Percentiles rank a stretch among this genome's conserved stretches.
Evolutionary conservation across 1,139 yeast genomes (phyloP).

Genomic region (Diutina sp.): DNA sequence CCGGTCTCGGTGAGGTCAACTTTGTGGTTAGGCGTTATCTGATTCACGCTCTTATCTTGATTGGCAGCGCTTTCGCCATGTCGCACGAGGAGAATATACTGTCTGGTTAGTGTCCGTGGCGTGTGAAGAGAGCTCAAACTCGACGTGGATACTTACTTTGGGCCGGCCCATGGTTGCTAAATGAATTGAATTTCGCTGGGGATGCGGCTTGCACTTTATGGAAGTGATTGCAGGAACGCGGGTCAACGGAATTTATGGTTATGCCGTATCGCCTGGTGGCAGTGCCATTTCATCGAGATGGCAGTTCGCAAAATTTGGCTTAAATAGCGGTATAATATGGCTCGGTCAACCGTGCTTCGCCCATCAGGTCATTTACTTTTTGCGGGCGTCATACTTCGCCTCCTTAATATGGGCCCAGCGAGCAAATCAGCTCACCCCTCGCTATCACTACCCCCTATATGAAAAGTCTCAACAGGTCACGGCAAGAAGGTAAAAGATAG

Average conservation of each 20-base stretch:
- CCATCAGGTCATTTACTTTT: too few relatives aligned
- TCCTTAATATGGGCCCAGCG: too few relatives aligned
- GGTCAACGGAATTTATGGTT: background rate
- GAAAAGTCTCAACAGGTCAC: too few relatives aligned
- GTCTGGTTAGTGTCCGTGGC: background rate
- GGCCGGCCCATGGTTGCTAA: background rate
- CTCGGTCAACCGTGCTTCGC: too few relatives aligned
- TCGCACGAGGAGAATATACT: slow-evolving; percentile 67
- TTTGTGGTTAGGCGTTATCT: slow-evolving; percentile 64
- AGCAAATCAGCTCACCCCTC: too few relatives aligned
- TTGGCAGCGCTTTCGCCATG: slow-evolving; percentile 93
- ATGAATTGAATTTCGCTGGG: background rate
- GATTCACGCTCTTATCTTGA: slow-evolving; percentile 66
- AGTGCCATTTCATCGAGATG: background rate
- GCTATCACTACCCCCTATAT: too few relatives aligned
- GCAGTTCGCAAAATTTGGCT: background rate
- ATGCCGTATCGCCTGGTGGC: background rate
- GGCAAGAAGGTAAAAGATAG: too few relatives aligned
- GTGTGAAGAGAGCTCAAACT: background rate
- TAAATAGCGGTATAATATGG: background rate
- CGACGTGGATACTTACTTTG: background rate
- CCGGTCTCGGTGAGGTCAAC: slow-evolving; percentile 64
- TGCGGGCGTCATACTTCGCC: too few relatives aligned
- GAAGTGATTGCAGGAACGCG: background rate
- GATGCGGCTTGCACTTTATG: background rate